Base-by-base conservation (phyloP, 1,284 basidiomycete genomes). In the Fomitopsis betulina region DNA sequence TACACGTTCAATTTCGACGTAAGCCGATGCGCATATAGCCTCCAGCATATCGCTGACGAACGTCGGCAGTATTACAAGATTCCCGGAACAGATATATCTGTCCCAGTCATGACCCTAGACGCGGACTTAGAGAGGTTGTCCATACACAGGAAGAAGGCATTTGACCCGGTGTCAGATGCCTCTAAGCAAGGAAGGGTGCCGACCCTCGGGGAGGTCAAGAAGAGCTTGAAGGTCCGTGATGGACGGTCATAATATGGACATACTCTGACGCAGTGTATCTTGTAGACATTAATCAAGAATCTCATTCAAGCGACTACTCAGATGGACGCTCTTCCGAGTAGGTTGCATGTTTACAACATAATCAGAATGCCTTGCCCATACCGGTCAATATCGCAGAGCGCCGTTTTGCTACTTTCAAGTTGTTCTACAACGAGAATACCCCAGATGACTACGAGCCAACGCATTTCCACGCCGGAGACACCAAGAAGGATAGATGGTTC, bases 1-100 rank as follows among this genome's bases (percentile, higher is more conserved):
- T 92, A 92, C 65, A 91, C 89, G 0, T 92, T 92, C 73, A 87
- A 90, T 66, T 89, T 92, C 66, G 81, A 83, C 64, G 90, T 87
- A 67, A 58, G 68, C 35, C 3, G 62, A 35, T 21, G 21, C 9
- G 25, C 27, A 45, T 30, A 13, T 43, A 30, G 32, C 45, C 53
- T n/a, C 17, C 27, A 52, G n/a, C 15, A 23, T 54, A 17, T 19
- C 25, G 15, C 56, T 53, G 15, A 52, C 15, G 49, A 17, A 3
- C n/a, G 5, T 21, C 13, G 21, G 17, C 58, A 89, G 86, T 89
- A 89, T 67, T 77, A 83, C 65, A 77, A 74, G 35, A 68, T 87
- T 17, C 78, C 83, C 15, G 88, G 84, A 25, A 84, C 79, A 8
- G 71, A 81, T 42, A 68, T 72, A 3, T 68, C 76, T 7, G 72